These are phyloP conservation scores for Avena insularis DNA, from an alignment of 176 grass and related monocot genomes.

Conservation along the genomic window DNA sequence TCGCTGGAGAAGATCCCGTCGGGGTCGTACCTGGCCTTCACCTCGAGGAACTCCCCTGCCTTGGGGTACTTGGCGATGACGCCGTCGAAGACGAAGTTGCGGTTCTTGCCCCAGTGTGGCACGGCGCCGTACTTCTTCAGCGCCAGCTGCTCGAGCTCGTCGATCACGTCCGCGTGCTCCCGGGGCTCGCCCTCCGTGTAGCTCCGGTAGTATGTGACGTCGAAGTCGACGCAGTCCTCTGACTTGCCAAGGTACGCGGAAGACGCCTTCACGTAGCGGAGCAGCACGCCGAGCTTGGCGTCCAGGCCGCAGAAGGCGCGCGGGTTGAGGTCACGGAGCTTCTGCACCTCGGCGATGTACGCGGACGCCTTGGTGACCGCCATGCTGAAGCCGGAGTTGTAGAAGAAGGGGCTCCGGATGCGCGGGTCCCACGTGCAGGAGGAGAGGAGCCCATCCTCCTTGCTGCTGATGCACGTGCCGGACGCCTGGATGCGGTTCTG, in stretches of 20 bases:
- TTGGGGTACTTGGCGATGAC: constrained; percentile 36
- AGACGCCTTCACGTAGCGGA: constrained; percentile 57
- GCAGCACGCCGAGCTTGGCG: constrained; percentile 47
- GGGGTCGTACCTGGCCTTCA: constrained; percentile 47
- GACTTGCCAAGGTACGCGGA: constrained; percentile 62
- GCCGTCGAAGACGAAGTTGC: constrained; percentile 63
- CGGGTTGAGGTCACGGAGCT: constrained; percentile 55
- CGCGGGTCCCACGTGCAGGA: constrained; percentile 59
- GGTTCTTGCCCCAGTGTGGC: constrained; percentile 84
- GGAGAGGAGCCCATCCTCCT: constrained; percentile 27
- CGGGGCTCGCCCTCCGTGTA: constrained; percentile 8
- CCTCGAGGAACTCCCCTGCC: constrained; percentile 42
- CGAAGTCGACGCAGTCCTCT: constrained; percentile 52
- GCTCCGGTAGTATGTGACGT: constrained; percentile 63
- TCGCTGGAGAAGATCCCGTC: constrained; percentile 76
- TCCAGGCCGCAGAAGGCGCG: constrained; percentile 51
- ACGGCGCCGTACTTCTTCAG: constrained; percentile 55
- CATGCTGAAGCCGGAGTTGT: constrained; percentile 53
- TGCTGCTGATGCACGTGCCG: constrained; percentile 29
- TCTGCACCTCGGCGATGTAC: constrained; percentile 47
- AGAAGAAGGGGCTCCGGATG: constrained; percentile 39
- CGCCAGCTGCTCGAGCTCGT: constrained; percentile 64
- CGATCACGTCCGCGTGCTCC: constrained; percentile 37
- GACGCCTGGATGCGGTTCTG: constrained; percentile 54
- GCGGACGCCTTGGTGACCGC: constrained; percentile 23